Base-by-base conservation (phyloP, 2,329 filamentous ascomycete species). In the Fusarium zealandicum region DNA sequence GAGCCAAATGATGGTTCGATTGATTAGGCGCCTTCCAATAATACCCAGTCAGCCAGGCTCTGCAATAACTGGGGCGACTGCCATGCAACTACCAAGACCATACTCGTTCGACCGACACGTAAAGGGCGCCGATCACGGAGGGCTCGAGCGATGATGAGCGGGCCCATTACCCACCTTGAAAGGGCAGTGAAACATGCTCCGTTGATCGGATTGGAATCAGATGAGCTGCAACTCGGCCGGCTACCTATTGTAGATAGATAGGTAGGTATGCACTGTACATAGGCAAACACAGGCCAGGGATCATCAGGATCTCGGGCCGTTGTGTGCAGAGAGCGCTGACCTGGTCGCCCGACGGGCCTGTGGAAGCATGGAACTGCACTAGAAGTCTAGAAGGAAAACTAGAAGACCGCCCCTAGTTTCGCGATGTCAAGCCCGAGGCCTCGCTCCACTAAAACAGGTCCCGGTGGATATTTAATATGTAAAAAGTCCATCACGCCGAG, bases 351-450 rank as follows among this genome's bases (percentile, higher is more conserved):
- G 18, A 13, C 17, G 11, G 35, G 38, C 43, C 25, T n/a, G 38
- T 32, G n/a, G 18, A 51, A 32, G 18, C 33, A 30, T 49, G 35
- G 48, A 61, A 61, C 18, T 38, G 10, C 17, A n/a, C 20, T 14
- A 57, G 41, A 58, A 61, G 44, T 18, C 20, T 14, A 57, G 41
- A 58, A 61, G 44, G 18, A 27, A 36, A 16, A 6, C 11, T n/a
- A 31, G 31, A 27, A 51, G 35, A n/a, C 18, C 0, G n/a, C 25
- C 32, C 58, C 49, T 45, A 25, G 31, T 60, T 53, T 61, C 40
- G 14, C 62, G 40, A 59, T 42, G 58, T 61, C 54, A 61, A 14
- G n/a, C 7, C 35, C 48, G 49, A 52, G 42, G 18, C 25, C 14
- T 37, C 28, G 37, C 54, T 53, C 57, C 57, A 60, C 57, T 31